Evolutionary conservation across 257 asterid genomes (phyloP).

Genomic region (Nicotiana sylvestris): DNA sequence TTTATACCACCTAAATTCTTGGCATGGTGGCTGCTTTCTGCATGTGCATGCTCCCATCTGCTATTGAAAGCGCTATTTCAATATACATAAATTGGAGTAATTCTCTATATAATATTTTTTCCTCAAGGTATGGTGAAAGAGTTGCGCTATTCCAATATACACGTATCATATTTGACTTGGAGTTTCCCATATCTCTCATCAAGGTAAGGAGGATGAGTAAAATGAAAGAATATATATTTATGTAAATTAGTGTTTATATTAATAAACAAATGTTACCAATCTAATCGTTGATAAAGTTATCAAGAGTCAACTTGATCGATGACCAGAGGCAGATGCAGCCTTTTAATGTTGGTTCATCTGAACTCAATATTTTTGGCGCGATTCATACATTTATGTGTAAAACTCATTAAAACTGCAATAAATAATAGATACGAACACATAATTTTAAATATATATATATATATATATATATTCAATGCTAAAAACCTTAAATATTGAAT

Average conservation of each 20-base stretch:
- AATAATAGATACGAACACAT: too few species aligned
- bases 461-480: too few species aligned
- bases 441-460: too few species aligned
- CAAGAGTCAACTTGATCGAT: too few species aligned
- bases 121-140: not conserved
- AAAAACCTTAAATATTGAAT: too few species aligned
- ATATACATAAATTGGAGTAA: not conserved
- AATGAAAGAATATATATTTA: not conserved
- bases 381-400: too few species aligned
- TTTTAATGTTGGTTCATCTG: too few species aligned
- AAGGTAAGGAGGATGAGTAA: not conserved
- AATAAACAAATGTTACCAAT: too few species aligned
- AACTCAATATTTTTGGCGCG: too few species aligned
- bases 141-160: not conserved
- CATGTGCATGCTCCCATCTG: constrained; percentile 12
- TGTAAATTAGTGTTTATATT: not conserved
- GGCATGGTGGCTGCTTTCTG: constrained; percentile 16
- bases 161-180: not conserved
- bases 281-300: too few species aligned
- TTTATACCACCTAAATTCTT: constrained; percentile 8
- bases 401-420: too few species aligned
- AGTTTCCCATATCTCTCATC: not conserved
- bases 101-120: not conserved
- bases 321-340: too few species aligned
- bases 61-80: not conserved